phyloP scores from a whole-genome alignment of 1,284 basidiomycete species.

The Ustilago bromivora region DNA sequence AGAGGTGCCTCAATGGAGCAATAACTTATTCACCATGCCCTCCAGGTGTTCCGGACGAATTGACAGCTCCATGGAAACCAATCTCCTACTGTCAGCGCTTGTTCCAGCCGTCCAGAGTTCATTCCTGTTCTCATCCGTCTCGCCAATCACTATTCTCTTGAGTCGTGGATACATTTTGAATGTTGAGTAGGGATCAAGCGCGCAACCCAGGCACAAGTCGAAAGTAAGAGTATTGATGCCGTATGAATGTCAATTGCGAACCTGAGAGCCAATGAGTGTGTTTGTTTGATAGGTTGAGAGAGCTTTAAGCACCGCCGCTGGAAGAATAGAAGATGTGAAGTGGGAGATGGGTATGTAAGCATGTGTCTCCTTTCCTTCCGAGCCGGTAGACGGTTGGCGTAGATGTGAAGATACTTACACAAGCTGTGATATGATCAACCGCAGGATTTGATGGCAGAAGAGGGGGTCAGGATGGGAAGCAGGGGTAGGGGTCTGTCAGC shows the following conservation, averaged over 20 bases:
- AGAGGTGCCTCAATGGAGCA: no score
- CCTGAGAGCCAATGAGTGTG: not conserved
- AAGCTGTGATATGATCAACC: conserved; percentile 16
- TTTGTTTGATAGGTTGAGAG: not conserved
- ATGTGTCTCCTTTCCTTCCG: not conserved
- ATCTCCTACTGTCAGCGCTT: no score
- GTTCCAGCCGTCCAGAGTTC: no score
- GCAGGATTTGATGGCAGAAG: not conserved
- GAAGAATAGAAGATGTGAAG: not conserved
- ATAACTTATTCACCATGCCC: no score
- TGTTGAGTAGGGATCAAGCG: no score
- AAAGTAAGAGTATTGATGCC: not conserved
- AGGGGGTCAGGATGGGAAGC: not conserved
- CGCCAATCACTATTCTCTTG: no score
- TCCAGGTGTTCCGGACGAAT: no score
- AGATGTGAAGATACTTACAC: conserved; percentile 26
- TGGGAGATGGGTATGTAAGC: not conserved
- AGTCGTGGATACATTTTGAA: no score
- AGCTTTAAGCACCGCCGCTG: conserved; percentile 20
- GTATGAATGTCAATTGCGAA: not conserved
- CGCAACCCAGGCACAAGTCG: no score
- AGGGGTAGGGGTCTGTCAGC: not conserved
- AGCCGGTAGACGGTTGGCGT: not conserved
- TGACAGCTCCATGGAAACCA: no score
- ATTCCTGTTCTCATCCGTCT: no score